These are phyloP conservation scores for Sordariomycetes sp. DNA, from an alignment of 2,329 filamentous ascomycete genomes.

Conservation along the genomic window DNA sequence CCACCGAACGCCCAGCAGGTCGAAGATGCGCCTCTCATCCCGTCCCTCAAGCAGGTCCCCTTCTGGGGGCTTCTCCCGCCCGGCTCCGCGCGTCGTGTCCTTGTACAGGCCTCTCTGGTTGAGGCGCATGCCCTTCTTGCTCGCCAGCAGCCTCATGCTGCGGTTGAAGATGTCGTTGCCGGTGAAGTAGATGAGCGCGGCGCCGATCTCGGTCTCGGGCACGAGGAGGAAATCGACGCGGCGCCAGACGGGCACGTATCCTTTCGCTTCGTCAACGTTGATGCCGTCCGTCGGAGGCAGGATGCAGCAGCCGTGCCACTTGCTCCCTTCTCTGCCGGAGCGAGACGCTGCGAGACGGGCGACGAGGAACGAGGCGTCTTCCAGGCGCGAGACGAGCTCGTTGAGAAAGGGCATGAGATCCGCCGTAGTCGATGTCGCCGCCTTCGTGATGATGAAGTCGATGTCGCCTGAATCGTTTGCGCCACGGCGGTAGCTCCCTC, in stretches of 20 bases:
- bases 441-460: slow-evolving; percentile 73
- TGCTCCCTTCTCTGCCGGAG: slow-evolving; percentile 48
- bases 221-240: slow-evolving; percentile 81
- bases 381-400: slow-evolving; percentile 53
- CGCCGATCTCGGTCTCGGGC: slow-evolving; percentile 69
- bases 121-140: slow-evolving; percentile 71
- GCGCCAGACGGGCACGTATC: slow-evolving; percentile 53
- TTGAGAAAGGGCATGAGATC: slow-evolving; percentile 56
- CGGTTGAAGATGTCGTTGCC: slow-evolving; percentile 93
- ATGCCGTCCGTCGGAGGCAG: slow-evolving; percentile 37
- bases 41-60: slow-evolving; percentile 65
- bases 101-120: slow-evolving; percentile 77
- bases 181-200: slow-evolving; percentile 88
- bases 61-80: slow-evolving; percentile 51
- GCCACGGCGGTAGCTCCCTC: slow-evolving; percentile 80
- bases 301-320: slow-evolving; percentile 82
- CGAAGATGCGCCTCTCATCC: slow-evolving; percentile 74
- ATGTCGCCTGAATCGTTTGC: slow-evolving; percentile 69
- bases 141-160: slow-evolving; percentile 70
- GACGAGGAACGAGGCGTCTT: slow-evolving; percentile 55
- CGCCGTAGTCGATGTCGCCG: slow-evolving; percentile 38
- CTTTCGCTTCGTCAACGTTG: slow-evolving; percentile 3
- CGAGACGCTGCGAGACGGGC: slow-evolving; percentile 53
- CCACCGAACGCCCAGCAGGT: slow-evolving; percentile 76
- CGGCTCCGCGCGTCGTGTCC: slow-evolving; percentile 53